phyloP scores from a whole-genome alignment of 2,329 filamentous ascomycete genomes.

The Nannizziopsis barbatae region DNA sequence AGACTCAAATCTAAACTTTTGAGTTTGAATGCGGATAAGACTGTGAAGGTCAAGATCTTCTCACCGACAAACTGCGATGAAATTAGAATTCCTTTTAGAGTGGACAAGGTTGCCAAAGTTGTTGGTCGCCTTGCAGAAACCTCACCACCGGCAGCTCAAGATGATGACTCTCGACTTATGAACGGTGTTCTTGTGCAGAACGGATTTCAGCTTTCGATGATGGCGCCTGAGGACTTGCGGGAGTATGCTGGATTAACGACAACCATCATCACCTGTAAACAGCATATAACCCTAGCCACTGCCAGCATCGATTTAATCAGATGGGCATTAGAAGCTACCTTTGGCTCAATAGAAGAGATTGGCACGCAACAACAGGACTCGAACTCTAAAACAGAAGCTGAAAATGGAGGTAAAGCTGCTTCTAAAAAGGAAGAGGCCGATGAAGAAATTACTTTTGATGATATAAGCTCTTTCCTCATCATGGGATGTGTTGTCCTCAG shows the following conservation, averaged over 20 bases:
- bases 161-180: conserved; percentile 51
- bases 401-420: conserved; percentile 31
- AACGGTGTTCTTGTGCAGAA: conserved; percentile 91
- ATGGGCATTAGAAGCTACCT: conserved; percentile 90
- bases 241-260: conserved; percentile 97
- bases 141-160: conserved; percentile 48
- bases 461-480: conserved; percentile 46
- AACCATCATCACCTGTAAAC: conserved; percentile 84
- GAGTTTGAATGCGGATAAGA: conserved; percentile 75
- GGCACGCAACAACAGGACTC: conserved; percentile 19
- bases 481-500: conserved; percentile 88
- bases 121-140: conserved; percentile 85
- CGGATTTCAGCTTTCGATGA: conserved; percentile 91
- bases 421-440: conserved; percentile 31
- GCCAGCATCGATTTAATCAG: conserved; percentile 83
- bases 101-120: conserved; percentile 90
- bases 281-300: conserved; percentile 75
- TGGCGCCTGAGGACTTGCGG: conserved; percentile 90
- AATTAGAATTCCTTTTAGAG: conserved; percentile 85
- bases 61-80: conserved; percentile 93
- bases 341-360: conserved; percentile 63
- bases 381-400: conserved; percentile 19
- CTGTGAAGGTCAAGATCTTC: conserved; percentile 77
- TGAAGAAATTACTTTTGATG: conserved; percentile 34
- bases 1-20: conserved; percentile 87